Base-by-base conservation (phyloP, 164 flowering plant species). In the Liquidambar formosana region DNA sequence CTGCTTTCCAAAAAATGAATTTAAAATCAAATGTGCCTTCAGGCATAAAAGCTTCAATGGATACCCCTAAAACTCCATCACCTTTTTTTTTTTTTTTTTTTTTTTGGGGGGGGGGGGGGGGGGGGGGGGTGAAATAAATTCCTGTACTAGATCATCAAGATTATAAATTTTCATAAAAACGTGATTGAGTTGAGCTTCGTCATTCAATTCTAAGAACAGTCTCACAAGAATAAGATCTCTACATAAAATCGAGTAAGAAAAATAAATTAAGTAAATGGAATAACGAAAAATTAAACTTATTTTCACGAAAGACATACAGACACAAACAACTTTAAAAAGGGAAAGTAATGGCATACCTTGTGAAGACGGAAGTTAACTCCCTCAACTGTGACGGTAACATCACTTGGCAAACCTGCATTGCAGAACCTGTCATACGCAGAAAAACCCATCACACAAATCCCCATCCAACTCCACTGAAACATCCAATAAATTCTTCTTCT, bases 301-400 rank as follows among this genome's bases (percentile, higher is more conserved):
- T 26, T 28, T 4, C 14, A 8, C 14, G 13, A 13, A 61, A 12
- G n/a, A n/a, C n/a, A n/a, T n/a, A n/a, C n/a, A 61, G 18, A 44
- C 19, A 10, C 13, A 22, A 57, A 65, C 41, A 51, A 14, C 21
- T 15, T 6, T 18, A 1, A 3, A 47, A 65, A n/a, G 53, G 23
- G 6, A 48, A 57, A 15, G 18, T 27, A 47, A 69, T 33, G 26
- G 47, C 60, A 71, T 71, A 89, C 98, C 98, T 88, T 93, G 76
- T 93, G 98, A 65, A 93, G 88, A 83, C 90, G 94, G 67, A 92
- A 94, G 9, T 74, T 76, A 8, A 82, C 75, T 12, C 75, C 88
- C 1, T 85, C 92, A 25, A 92, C 83, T 51, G 71, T 73, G 54
- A 94, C 77, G 38, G 75, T 74, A 64, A 92, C 71, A 79, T 94